A percentile compares a stretch with the other conserved stretches of the same genome.
phyloP scores from a whole-genome alignment of 768 basidiomycete species.

The Lentinula guzmanii region DNA sequence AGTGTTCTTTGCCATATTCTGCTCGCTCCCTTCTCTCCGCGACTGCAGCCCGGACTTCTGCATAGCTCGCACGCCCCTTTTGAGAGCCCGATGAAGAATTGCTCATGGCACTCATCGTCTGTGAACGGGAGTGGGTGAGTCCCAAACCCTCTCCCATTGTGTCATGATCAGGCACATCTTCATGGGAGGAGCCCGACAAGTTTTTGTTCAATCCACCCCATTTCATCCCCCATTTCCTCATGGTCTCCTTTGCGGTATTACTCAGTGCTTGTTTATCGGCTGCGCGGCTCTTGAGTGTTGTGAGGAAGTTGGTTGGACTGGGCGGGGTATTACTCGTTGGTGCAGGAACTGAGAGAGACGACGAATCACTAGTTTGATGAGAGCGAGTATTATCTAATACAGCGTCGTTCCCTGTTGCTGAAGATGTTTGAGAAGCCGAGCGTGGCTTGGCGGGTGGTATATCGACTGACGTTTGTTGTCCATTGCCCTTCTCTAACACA shows the following conservation, averaged over 20 bases:
- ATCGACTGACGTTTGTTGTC: neutral
- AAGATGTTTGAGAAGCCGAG: slow-evolving; percentile 41
- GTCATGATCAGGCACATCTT: slow-evolving; percentile 38
- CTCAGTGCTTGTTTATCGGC: slow-evolving; percentile 82
- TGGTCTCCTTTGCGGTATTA: slow-evolving; percentile 80
- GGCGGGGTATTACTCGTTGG: slow-evolving; percentile 26
- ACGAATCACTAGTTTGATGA: slow-evolving; percentile 20
- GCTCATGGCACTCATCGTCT: slow-evolving; percentile 25
- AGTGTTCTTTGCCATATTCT: slow-evolving; percentile 10
- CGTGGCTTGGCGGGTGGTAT: slow-evolving; percentile 23
- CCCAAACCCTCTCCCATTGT: slow-evolving; percentile 19
- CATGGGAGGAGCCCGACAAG: slow-evolving; percentile 19
- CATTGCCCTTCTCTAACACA: neutral
- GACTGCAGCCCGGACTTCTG: slow-evolving; percentile 73
- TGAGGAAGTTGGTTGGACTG: slow-evolving; percentile 63
- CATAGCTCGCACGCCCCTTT: slow-evolving; percentile 54
- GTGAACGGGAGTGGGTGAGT: slow-evolving; percentile 18
- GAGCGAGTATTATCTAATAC: neutral
- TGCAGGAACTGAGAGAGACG: slow-evolving; percentile 17
- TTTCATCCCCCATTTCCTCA: slow-evolving; percentile 89
- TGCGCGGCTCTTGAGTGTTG: slow-evolving; percentile 71
- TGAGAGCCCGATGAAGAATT: slow-evolving; percentile 22
- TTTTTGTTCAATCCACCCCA: slow-evolving; percentile 68
- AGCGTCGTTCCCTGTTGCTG: slow-evolving; percentile 23
- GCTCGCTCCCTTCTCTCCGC: slow-evolving; percentile 51